Conservation (phyloP, 2,329 filamentous ascomycete genomes). For the Aspergillus quadrilineatus region DNA sequence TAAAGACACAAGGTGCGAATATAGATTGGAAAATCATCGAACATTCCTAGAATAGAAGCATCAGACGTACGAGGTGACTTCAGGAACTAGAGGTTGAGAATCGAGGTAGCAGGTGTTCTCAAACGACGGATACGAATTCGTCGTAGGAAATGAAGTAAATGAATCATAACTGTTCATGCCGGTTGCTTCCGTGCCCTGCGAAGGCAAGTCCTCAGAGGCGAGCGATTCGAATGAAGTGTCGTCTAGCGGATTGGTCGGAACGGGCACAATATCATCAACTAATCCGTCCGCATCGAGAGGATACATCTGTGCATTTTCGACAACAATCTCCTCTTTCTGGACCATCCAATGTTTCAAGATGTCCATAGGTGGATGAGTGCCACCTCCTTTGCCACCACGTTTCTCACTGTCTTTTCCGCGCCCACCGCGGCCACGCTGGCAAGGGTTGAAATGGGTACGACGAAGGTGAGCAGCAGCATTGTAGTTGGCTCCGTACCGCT, state of each 20-base stretch:
- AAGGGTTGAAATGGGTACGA: slow-evolving; percentile 82
- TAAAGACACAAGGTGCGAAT: slow-evolving; percentile 3
- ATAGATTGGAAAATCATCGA: neutral
- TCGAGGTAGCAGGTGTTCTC: slow-evolving; percentile 34
- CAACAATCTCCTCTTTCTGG: slow-evolving; percentile 53
- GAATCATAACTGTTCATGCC: slow-evolving; percentile 32
- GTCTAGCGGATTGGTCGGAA: slow-evolving; percentile 15
- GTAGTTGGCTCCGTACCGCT: slow-evolving; percentile 88
- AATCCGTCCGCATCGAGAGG: slow-evolving; percentile 25
- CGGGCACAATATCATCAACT: slow-evolving; percentile 22
- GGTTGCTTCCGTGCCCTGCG: slow-evolving; percentile 29
- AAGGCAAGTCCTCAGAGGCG: slow-evolving; percentile 20
- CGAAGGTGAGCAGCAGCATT: slow-evolving; percentile 90
- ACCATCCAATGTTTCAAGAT: slow-evolving; percentile 61
- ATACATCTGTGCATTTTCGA: slow-evolving; percentile 33
- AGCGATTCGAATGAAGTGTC: slow-evolving; percentile 17
- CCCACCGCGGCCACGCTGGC: slow-evolving; percentile 55
- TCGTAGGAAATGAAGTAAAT: slow-evolving; percentile 26
- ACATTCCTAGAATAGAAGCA: slow-evolving; percentile 8
- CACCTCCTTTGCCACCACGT: slow-evolving; percentile 61
- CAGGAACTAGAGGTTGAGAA: slow-evolving; percentile 32
- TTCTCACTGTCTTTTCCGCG: slow-evolving; percentile 61
- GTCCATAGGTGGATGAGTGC: slow-evolving; percentile 62
- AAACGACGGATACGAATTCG: slow-evolving; percentile 34
- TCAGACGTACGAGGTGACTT: slow-evolving; percentile 40